A percentile compares a stretch with the other conserved stretches of the same genome.
Conservation (phyloP, 495 filamentous ascomycete genomes). For the Jackrogersella multiformis region DNA sequence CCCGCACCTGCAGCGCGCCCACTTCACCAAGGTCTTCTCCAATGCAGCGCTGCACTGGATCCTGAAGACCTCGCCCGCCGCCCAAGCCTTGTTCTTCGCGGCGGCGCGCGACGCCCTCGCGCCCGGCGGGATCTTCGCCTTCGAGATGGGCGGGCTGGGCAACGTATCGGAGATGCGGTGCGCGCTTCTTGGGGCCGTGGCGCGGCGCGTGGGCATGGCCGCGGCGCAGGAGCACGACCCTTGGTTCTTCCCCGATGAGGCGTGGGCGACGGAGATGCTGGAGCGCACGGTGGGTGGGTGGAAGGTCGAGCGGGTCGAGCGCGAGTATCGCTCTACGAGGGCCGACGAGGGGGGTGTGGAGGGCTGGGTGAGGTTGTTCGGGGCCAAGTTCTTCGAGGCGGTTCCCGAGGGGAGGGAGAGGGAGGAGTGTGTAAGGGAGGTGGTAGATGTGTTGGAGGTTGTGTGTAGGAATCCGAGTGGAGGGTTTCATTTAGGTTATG, state of each 20-base stretch:
- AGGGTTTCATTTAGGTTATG: constrained; percentile 72
- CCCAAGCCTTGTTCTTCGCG: constrained; percentile 51
- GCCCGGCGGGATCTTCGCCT: constrained; percentile 68
- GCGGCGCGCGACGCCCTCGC: constrained; percentile 60
- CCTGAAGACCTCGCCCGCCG: constrained; percentile 50
- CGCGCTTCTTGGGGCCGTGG: constrained; percentile 63
- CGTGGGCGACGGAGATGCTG: constrained; percentile 61
- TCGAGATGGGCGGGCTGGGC: constrained; percentile 78
- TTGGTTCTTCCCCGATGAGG: constrained; percentile 79
- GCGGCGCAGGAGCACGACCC: constrained; percentile 62
- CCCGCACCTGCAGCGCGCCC: constrained; percentile 37
- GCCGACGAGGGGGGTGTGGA: constrained; percentile 67
- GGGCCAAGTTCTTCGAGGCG: constrained; percentile 63
- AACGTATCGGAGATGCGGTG: constrained; percentile 73
- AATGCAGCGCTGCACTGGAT: constrained; percentile 88
- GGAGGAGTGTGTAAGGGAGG: constrained; percentile 64
- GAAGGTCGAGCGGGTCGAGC: constrained; percentile 67
- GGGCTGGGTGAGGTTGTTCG: constrained; percentile 77
- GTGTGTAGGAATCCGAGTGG: constrained; percentile 65
- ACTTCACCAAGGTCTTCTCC: constrained; percentile 74
- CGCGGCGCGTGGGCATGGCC: constrained; percentile 61
- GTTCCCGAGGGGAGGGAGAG: constrained; percentile 56
- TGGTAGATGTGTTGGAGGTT: constrained; percentile 64
- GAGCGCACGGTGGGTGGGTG: constrained; percentile 64
- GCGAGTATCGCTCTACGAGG: constrained; percentile 70